Evolutionary conservation across 495 filamentous ascomycete species (phyloP).

Genomic region (Cercophora samala): DNA sequence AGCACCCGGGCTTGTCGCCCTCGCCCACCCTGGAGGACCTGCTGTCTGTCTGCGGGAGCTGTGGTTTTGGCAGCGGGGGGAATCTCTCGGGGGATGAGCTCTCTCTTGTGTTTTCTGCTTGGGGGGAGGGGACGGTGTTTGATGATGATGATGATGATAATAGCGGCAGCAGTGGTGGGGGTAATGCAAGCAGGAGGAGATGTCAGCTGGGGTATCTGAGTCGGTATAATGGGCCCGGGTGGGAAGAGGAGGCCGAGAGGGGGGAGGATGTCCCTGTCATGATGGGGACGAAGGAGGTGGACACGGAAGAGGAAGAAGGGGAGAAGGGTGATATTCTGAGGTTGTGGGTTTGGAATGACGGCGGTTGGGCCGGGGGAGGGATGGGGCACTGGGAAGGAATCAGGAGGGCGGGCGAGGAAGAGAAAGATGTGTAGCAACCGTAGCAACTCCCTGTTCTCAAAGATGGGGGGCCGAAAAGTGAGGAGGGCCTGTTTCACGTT

Average conservation of each 20-base stretch:
- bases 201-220: constrained; percentile 24
- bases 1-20: background rate
- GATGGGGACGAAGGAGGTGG: constrained; percentile 22
- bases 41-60: background rate
- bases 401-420: constrained; percentile 10
- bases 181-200: background rate
- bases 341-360: constrained; percentile 30
- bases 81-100: constrained; percentile 18
- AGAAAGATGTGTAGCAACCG: constrained; percentile 9
- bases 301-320: constrained; percentile 18
- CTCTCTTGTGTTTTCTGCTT: constrained; percentile 16
- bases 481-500: too few relatives aligned
- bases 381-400: constrained; percentile 28
- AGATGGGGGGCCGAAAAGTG: too few relatives aligned
- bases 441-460: background rate
- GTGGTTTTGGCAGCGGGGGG: constrained; percentile 9
- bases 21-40: constrained; percentile 15
- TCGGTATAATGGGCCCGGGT: constrained; percentile 13
- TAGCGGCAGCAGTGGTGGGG: too few relatives aligned
- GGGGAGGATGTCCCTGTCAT: constrained; percentile 19
- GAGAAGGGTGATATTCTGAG: constrained; percentile 21
- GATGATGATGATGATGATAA: too few relatives aligned
- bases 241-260: background rate
- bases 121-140: constrained; percentile 12
- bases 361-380: constrained; percentile 17